These are phyloP conservation scores for Pseudohalonectria lignicola DNA, from an alignment of 2,329 filamentous ascomycete genomes.

Conservation along the genomic window DNA sequence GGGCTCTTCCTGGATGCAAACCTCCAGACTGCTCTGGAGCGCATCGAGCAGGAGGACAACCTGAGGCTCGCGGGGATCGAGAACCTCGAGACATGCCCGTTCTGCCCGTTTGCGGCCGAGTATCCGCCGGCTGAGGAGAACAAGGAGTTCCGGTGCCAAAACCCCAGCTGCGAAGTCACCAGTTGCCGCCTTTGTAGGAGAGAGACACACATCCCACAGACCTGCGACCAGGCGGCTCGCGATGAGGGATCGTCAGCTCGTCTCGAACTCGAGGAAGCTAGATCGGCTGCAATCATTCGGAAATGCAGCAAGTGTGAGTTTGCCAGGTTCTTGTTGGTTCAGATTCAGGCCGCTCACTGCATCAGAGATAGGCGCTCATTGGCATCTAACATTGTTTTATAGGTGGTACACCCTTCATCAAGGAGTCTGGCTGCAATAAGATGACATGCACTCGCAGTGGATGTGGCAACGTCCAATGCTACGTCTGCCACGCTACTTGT, in stretches of 20 bases:
- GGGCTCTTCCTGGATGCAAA: slow-evolving; percentile 45
- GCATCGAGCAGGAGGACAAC: slow-evolving; percentile 59
- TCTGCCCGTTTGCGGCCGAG: slow-evolving; percentile 71
- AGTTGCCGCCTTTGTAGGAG: slow-evolving; percentile 60
- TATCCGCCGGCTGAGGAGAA: slow-evolving; percentile 56
- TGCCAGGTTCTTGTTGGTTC: not conserved
- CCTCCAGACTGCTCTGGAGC: slow-evolving; percentile 50
- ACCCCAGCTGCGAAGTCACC: slow-evolving; percentile 49
- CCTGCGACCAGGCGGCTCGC: slow-evolving; percentile 54
- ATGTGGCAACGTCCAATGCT: slow-evolving; percentile 48
- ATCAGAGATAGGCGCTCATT: too few relatives aligned
- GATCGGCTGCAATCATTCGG: slow-evolving; percentile 68
- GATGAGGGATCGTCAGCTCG: slow-evolving; percentile 44
- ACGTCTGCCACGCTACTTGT: slow-evolving; percentile 54
- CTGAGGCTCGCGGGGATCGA: slow-evolving; percentile 61
- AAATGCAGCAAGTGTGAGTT: slow-evolving; percentile 55
- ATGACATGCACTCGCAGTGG: slow-evolving; percentile 55
- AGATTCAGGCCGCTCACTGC: slow-evolving; percentile 3
- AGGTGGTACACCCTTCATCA: slow-evolving; percentile 67
- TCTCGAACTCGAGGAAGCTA: slow-evolving; percentile 69
- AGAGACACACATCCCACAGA: slow-evolving; percentile 60
- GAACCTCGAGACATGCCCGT: slow-evolving; percentile 65
- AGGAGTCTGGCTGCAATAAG: slow-evolving; percentile 73
- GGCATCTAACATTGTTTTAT: slow-evolving; percentile 5
- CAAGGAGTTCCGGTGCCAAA: slow-evolving; percentile 63